phyloP scores from a whole-genome alignment of 352 stramenopile genomes.

The Pythium aristosporum region DNA sequence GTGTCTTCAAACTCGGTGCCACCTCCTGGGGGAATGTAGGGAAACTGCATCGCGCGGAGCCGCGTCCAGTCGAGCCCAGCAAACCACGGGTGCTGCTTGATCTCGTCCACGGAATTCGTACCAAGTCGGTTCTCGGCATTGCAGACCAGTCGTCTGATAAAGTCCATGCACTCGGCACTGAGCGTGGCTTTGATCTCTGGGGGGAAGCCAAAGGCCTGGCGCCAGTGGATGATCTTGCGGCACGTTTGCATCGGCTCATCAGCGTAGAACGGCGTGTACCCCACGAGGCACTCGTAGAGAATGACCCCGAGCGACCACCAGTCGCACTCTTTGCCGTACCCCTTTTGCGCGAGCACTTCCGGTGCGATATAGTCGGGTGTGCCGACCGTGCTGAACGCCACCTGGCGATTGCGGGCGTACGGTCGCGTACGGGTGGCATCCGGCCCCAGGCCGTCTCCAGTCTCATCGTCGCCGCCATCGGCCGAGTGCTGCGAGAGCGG shows the following conservation, averaged over 20 bases:
- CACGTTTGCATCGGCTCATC: constrained; percentile 97
- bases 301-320: constrained; percentile 99
- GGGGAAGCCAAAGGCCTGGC: constrained; percentile 83
- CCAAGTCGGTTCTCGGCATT: constrained; percentile 94
- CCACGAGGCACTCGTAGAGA: constrained; percentile 99
- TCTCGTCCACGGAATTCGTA: constrained; percentile 92
- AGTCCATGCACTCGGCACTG: constrained; percentile 89
- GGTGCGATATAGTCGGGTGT: constrained; percentile 99
- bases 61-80: constrained; percentile 91
- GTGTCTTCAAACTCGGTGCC: constrained; percentile 90
- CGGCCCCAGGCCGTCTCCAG: constrained; percentile 25
- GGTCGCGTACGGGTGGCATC: constrained; percentile 55
- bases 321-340: constrained; percentile 92
- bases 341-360: constrained; percentile 95
- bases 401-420: constrained; percentile 77
- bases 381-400: constrained; percentile 98
- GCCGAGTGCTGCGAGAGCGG: constrained; percentile 77
- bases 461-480: constrained; percentile 21
- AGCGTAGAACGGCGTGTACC: constrained; percentile 99
- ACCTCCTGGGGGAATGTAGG: constrained; percentile 85
- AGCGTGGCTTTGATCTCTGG: constrained; percentile 55
- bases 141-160: constrained; percentile 92
- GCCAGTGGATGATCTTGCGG: constrained; percentile 92
- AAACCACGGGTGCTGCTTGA: constrained; percentile 98
- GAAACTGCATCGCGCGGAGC: constrained; percentile 80